phyloP scores from a whole-genome alignment of 2,329 filamentous ascomycete genomes.

The Hypoxylon sp. region DNA sequence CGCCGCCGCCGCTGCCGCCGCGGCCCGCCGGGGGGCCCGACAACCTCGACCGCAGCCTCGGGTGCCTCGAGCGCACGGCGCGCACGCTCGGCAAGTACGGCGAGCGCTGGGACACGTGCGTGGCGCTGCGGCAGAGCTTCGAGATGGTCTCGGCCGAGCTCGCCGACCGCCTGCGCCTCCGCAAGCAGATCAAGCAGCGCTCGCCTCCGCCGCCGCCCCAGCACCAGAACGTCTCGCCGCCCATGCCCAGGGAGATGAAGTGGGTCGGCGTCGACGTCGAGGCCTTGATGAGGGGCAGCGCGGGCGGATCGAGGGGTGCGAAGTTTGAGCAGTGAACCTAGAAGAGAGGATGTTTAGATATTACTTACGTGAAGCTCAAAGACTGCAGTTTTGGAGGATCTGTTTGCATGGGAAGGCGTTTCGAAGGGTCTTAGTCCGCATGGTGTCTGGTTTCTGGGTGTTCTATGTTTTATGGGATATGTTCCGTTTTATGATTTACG shows the following conservation, averaged over 20 bases:
- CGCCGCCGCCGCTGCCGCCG: conserved; percentile 62
- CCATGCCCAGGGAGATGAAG: conserved; percentile 48
- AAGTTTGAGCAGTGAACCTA: conserved; percentile 24
- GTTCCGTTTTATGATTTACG: conserved; percentile 13
- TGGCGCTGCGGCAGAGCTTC: conserved; percentile 62
- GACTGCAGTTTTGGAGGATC: not conserved
- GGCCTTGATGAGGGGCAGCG: conserved; percentile 51
- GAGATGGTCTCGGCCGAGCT: conserved; percentile 57
- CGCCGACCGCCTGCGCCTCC: conserved; percentile 52
- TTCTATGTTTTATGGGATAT: not conserved
- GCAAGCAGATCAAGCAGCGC: conserved; percentile 49
- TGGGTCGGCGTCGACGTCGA: conserved; percentile 57
- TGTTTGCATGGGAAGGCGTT: conserved; percentile 29
- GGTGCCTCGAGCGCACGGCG: conserved; percentile 61
- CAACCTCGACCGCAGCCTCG: conserved; percentile 63
- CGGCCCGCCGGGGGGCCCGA: conserved; percentile 53
- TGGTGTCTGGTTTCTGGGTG: conserved; percentile 20
- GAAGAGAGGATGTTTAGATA: no score
- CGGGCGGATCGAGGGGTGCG: conserved; percentile 25
- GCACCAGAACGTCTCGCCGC: conserved; percentile 38
- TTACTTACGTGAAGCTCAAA: not conserved
- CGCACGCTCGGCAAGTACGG: conserved; percentile 65
- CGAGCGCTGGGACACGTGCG: conserved; percentile 65
- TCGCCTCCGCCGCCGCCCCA: conserved; percentile 40
- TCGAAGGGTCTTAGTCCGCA: conserved; percentile 9